Evolutionary conservation across 1,139 yeast species (phyloP), one percentile per base, ranked within the genome.

Genomic region (Suhomyces coccinellae): DNA sequence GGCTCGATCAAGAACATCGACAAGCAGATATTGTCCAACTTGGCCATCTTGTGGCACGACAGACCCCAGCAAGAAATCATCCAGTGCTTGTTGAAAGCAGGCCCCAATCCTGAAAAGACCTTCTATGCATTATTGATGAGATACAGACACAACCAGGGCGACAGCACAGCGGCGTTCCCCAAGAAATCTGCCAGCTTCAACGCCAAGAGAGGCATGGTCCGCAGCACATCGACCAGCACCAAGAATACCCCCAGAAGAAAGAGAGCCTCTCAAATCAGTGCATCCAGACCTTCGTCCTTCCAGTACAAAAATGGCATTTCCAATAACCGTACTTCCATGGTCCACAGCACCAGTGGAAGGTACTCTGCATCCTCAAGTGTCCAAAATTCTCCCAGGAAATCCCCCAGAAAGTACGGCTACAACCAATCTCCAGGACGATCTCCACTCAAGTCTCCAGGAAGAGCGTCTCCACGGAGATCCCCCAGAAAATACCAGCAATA

Each of bases 31-130:
- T 63, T 86, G 53, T 79, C 83, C 43, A 85, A 85, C 61, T 71
- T 86, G 54, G 79, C 85, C 36, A 85, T 85, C 32, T 70, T 86
- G 53, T 86, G 91, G 89, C 86, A 84, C 59, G 88, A 86, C 44
- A 72, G 86, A 57, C 73, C 83, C 12, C 73, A 79, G 52, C 64
- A 71, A 28, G 84, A 82, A 47, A 84, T 85, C 13, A 66, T 79
- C 28, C 63, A 66, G 32, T 78, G 81, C 54, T 67, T 85, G 41
- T 73, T 80, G 53, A 75, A 69, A 45, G 70, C 72, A 33, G 87
- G 85, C 27, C 74, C 82, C 22, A 83, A 82, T 52, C 79, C 89
- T 3, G 93, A 86, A 62, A 86, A 85, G 66, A 84, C 88, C 34
- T 82, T 86, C 57, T 86, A 86, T 56, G 87, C 87, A 14, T 69